Evolutionary conservation across 2,329 filamentous ascomycete species (phyloP).

Genomic region (Alternaria ventricosa): DNA sequence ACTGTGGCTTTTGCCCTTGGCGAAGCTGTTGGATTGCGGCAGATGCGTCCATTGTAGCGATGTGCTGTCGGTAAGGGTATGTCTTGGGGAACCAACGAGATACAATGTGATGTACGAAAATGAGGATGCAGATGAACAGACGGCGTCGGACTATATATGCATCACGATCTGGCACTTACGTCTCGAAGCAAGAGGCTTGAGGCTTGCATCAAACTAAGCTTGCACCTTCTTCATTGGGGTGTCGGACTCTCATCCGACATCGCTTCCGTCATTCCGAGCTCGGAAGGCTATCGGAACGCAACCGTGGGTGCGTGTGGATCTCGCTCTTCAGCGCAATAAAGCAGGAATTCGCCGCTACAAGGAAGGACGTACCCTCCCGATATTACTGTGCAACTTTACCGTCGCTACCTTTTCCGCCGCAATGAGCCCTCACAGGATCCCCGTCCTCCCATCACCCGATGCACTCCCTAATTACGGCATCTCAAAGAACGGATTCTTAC

Average conservation of each 20-base stretch:
- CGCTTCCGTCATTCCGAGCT: conserved; percentile 5
- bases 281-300: conserved; percentile 10
- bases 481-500: conserved; percentile 80
- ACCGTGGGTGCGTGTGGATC: background rate
- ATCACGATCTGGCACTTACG: conserved; percentile 13
- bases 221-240: conserved; percentile 27
- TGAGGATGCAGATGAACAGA: background rate
- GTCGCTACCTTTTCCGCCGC: conserved; percentile 2
- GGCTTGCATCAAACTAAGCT: conserved; percentile 12
- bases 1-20: conserved; percentile 38
- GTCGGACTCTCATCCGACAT: conserved; percentile 6
- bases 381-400: background rate
- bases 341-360: conserved; percentile 21
- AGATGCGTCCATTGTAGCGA: conserved; percentile 29
- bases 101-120: background rate
- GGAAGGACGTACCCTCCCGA: conserved; percentile 9
- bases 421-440: conserved; percentile 40
- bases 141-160: conserved; percentile 12
- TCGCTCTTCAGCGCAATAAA: conserved; percentile 19
- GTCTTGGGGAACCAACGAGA: background rate
- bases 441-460: conserved; percentile 29
- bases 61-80: background rate
- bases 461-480: conserved; percentile 76
- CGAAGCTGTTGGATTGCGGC: conserved; percentile 35
- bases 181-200: conserved; percentile 9